Base-by-base conservation (phyloP, 2,329 filamentous ascomycete species). In the Talaromyces albobiverticillius region DNA sequence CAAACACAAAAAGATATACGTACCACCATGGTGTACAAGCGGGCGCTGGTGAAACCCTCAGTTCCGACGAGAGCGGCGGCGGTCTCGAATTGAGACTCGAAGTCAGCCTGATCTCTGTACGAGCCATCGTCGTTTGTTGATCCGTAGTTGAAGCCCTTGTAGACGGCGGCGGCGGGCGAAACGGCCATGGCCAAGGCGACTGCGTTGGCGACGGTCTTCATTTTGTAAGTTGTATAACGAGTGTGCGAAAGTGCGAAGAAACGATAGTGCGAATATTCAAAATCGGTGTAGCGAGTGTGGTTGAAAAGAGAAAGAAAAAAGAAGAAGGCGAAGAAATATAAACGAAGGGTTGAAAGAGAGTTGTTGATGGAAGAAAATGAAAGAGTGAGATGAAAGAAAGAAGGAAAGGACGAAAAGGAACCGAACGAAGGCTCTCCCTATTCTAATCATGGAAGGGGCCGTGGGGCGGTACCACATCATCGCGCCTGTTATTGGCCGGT, bases 1-100 rank as follows among this genome's bases (percentile, higher is more conserved):
- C 2, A 7, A 10, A 13, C 9, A 6, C 13, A 10, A 5, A 29
- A 14, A 11, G 6, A 25, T 7, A 16, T 14, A 59, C 62, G 31
- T 54, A 64, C 78, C 67, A 86, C 82, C 76, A 82, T 85, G 67
- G 86, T 88, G 78, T 89, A 79, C 25, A 80, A 67, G 54, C 77
- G 73, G 48, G 75, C 77, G 53, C 75, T 76, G 46, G 71, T 74
- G 67, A 79, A 79, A 45, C 62, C 68, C 18, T 61, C 61, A 52
- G 70, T 67, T 26, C 72, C 71, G 1, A 69, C 64, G 1, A 79
- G 67, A 51, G 66, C 68, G 62, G 74, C 73, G 32, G 76, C 77
- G 34, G 72, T 71, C 50, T 70, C 66, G 68, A 80, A 79, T 53
- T 78, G 68, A 31, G 61, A 61, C 59, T 71, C 63, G 62, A 74